Conservation (phyloP, 441 rosid genomes). For the Biscutella laevigata region DNA sequence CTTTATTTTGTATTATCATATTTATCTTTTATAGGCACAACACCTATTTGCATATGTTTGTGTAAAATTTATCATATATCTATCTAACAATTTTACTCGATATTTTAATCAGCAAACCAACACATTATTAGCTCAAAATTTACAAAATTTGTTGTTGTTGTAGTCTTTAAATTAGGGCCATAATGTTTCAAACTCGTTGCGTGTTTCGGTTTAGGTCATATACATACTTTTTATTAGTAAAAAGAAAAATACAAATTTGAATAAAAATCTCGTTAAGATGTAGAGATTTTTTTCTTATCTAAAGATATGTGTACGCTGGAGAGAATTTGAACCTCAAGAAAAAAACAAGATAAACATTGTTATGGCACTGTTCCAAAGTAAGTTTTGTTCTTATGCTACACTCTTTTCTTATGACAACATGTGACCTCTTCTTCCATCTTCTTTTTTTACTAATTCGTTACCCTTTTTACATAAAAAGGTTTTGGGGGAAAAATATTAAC, state of each 20-base stretch:
- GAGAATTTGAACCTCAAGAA: conserved; percentile 17
- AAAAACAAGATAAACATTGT: conserved; percentile 18
- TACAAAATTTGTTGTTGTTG: too few species aligned
- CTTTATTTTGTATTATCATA: too few species aligned
- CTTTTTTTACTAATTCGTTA: neutral
- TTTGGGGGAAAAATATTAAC: neutral
- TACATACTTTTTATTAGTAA: conserved; percentile 1
- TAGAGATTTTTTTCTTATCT: conserved; percentile 7
- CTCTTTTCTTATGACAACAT: conserved; percentile 25
- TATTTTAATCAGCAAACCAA: neutral
- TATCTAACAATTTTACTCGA: neutral
- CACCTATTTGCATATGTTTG: neutral
- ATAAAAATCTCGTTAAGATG: neutral
- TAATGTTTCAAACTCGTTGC: neutral
- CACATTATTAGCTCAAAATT: too few species aligned
- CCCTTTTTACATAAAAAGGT: neutral
- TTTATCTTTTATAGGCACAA: neutral
- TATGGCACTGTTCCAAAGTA: conserved; percentile 23
- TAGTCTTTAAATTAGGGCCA: neutral
- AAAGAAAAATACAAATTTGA: neutral
- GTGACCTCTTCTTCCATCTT: conserved; percentile 18
- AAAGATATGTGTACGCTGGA: conserved; percentile 16
- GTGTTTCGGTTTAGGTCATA: neutral
- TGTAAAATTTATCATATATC: neutral
- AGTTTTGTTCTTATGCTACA: conserved; percentile 27